Evolutionary conservation across 163 green algal species (phyloP).

Genomic region (Chlamydomonas reinhardtii): DNA sequence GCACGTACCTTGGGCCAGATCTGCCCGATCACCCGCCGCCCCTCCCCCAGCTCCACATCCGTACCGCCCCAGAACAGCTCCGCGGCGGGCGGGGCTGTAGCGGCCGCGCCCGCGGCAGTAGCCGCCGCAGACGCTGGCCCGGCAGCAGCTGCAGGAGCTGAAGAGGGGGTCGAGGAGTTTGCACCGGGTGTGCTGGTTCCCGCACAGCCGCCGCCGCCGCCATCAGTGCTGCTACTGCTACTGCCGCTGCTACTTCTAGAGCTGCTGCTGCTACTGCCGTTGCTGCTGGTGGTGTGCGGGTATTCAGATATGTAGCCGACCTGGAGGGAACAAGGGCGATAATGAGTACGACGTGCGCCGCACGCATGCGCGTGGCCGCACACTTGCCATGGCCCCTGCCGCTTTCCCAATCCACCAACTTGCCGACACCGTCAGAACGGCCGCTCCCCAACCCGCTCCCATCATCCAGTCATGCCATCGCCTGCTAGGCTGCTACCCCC

Average conservation of each 20-base stretch:
- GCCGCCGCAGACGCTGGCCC: neutral
- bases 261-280: conserved; percentile 11
- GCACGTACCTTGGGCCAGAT: conserved; percentile 71
- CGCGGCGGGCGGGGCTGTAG: conserved; percentile 7
- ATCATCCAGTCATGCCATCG: too few species aligned
- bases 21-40: conserved; percentile 60
- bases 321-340: neutral
- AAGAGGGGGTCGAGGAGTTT: too few species aligned
- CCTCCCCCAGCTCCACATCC: conserved; percentile 33
- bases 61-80: conserved; percentile 72
- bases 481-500: too few species aligned
- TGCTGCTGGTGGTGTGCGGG: conserved; percentile 43
- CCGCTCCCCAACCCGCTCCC: too few species aligned
- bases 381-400: too few species aligned
- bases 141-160: neutral
- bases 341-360: too few species aligned
- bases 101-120: neutral
- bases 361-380: too few species aligned
- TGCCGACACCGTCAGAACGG: too few species aligned
- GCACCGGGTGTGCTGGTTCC: too few species aligned
- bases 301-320: conserved; percentile 65
- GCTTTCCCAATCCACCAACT: too few species aligned
- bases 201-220: neutral
- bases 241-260: neutral
- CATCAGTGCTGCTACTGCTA: neutral